Evolutionary conservation across 129 eudicot genomes (phyloP).

Genomic region (Mikania micrantha): DNA sequence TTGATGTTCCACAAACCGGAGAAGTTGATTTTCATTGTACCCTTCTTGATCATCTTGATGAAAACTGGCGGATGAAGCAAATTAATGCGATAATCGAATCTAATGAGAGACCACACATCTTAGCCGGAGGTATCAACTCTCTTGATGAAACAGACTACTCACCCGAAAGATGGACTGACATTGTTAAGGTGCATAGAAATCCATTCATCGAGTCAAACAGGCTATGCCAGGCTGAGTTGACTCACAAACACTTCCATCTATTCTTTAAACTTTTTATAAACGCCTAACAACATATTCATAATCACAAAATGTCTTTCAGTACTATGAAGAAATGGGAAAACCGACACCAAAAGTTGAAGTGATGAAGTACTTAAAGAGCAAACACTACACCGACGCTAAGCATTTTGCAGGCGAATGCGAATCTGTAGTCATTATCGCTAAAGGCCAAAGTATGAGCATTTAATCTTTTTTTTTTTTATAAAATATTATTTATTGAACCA

Average conservation of each 20-base stretch:
- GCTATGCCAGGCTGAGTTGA: background rate
- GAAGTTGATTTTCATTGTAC: slow-evolving; percentile 83
- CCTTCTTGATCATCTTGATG: slow-evolving; percentile 87
- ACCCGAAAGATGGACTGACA: slow-evolving; percentile 92
- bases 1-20: slow-evolving; percentile 78
- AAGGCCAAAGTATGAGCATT: slow-evolving; percentile 78
- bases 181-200: slow-evolving; percentile 55
- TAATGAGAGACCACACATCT: slow-evolving; percentile 69
- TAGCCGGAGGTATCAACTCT: slow-evolving; percentile 89
- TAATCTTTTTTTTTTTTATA: no score
- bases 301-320: slow-evolving; percentile 34
- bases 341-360: slow-evolving; percentile 92
- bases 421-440: slow-evolving; percentile 90
- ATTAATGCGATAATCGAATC: slow-evolving; percentile 73
- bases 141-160: slow-evolving; percentile 92
- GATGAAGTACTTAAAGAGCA: slow-evolving; percentile 70
- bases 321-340: slow-evolving; percentile 95
- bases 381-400: slow-evolving; percentile 75
- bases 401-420: slow-evolving; percentile 92
- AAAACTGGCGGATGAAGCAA: slow-evolving; percentile 93
- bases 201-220: background rate
- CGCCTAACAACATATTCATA: no score
- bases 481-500: no score
- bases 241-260: background rate
- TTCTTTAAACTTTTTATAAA: no score